These are phyloP conservation scores for Pinus albicaulis DNA, from an alignment of 75 land plant species.

Conservation along the genomic window DNA sequence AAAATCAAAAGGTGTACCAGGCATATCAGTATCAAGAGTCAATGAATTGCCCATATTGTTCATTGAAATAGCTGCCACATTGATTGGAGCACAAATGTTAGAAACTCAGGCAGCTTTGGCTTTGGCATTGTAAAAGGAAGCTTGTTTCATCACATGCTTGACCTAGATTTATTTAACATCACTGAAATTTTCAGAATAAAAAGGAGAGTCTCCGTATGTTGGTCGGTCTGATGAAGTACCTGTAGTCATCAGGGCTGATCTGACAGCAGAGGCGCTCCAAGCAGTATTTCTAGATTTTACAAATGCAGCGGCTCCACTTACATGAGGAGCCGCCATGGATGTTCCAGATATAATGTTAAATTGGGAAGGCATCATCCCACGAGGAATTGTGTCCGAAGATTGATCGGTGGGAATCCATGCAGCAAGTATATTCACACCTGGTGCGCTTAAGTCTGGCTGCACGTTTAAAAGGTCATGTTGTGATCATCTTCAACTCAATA, in stretches of 20 bases:
- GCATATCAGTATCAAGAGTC: conserved; percentile 18
- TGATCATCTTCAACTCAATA: too few species aligned
- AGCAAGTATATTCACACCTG: conserved; percentile 59
- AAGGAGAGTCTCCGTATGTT: neutral
- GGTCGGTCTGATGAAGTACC: conserved; percentile 18
- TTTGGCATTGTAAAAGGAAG: neutral
- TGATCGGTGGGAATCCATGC: conserved; percentile 11
- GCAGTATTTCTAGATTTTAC: conserved; percentile 50
- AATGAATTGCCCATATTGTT: conserved; percentile 46
- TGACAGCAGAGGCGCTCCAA: conserved; percentile 69
- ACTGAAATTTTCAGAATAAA: neutral
- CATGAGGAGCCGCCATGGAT: conserved; percentile 83
- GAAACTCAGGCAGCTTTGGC: neutral
- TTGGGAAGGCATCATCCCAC: conserved; percentile 14
- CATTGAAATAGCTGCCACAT: conserved; percentile 37
- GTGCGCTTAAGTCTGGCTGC: conserved; percentile 74
- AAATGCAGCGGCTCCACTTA: conserved; percentile 61
- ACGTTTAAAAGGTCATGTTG: neutral
- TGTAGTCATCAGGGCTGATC: conserved; percentile 81
- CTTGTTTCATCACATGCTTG: neutral
- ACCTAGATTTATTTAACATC: neutral
- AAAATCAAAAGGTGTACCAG: conserved; percentile 59
- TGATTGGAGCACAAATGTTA: neutral
- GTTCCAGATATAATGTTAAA: conserved; percentile 74
- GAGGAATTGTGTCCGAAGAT: neutral